These are phyloP conservation scores for Alternaria gaisen DNA, from an alignment of 2,329 filamentous ascomycete genomes.

Conservation along the genomic window DNA sequence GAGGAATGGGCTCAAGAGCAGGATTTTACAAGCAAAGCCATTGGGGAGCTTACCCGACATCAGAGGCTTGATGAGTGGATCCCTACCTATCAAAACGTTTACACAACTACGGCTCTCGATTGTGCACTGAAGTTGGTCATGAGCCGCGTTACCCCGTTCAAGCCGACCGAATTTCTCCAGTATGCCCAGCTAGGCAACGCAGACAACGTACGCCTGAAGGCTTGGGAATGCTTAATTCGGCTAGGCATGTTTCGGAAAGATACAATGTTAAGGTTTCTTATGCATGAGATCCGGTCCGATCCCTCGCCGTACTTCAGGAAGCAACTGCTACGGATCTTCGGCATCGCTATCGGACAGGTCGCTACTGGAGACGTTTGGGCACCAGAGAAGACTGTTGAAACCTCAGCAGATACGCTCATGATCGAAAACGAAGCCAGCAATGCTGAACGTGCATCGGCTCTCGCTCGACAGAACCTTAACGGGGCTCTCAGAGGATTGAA, in stretches of 20 bases:
- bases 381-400: constrained; percentile 40
- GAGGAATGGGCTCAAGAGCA: constrained; percentile 62
- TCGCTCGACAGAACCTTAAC: constrained; percentile 65
- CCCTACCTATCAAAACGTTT: constrained; percentile 70
- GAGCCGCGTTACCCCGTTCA: constrained; percentile 62
- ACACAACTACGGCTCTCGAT: constrained; percentile 68
- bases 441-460: constrained; percentile 58
- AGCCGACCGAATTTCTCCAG: constrained; percentile 66
- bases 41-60: constrained; percentile 70
- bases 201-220: constrained; percentile 66
- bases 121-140: constrained; percentile 66
- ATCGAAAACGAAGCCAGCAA: constrained; percentile 63
- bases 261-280: constrained; percentile 63
- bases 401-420: constrained; percentile 57
- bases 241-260: constrained; percentile 62
- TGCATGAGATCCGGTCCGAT: constrained; percentile 66
- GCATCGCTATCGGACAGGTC: constrained; percentile 64
- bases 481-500: constrained; percentile 67
- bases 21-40: constrained; percentile 63
- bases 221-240: constrained; percentile 66
- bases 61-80: constrained; percentile 73
- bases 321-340: constrained; percentile 62
- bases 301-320: constrained; percentile 66
- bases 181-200: constrained; percentile 69
- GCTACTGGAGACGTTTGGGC: constrained; percentile 63